Evolutionary conservation across 2,329 filamentous ascomycete species (phyloP), one percentile per base, ranked within the genome.

Genomic region (Colletotrichum agaves): DNA sequence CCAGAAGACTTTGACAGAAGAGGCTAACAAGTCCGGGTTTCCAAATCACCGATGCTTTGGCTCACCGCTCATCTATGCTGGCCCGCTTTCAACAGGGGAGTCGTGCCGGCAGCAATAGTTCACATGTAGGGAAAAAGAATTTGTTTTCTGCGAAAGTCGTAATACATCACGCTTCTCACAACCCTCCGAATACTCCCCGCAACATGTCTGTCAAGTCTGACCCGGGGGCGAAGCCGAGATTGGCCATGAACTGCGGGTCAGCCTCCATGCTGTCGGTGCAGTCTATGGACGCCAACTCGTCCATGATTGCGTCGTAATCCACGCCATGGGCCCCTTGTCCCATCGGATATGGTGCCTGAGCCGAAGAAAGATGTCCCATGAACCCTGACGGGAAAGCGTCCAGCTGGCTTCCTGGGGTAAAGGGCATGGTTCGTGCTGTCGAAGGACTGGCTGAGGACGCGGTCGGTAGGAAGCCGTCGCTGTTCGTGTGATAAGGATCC

Each of bases 171-270:
- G 35, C 37, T 47, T 19, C 35, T 65, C 61, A 68, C 65, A 68
- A 56, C 33, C 65, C 71, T 5, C 80, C 78, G 73, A 80, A 82
- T 27, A 81, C 79, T 27, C 78, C 75, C 59, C 58, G 76, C 19
- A 67, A 49, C 79, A 87, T 81, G 70, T 88, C 87, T 0, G 83
- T 81, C 56, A 90, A 79, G 64, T 88, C 87, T 37, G 86, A 84
- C 27, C 88, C 88, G 0, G 88, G 88, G 1, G 85, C 87, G 74
- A 90, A 90, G 0, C 89, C 89, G 19, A 91, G 79, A 71, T 91
- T 91, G 49, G 87, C 83, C 88, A 91, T 89, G 72, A 91, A 90
- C 69, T 89, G 86, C 2, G 86, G 82, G 70, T 90, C 87, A 12
- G 83, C 81, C 27, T 87, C 85, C 49, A 86, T 77, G 39, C 80